Evolutionary conservation across 2,329 filamentous ascomycete species (phyloP), one percentile per base, ranked within the genome.

Genomic region (Exophiala alcalophila): DNA sequence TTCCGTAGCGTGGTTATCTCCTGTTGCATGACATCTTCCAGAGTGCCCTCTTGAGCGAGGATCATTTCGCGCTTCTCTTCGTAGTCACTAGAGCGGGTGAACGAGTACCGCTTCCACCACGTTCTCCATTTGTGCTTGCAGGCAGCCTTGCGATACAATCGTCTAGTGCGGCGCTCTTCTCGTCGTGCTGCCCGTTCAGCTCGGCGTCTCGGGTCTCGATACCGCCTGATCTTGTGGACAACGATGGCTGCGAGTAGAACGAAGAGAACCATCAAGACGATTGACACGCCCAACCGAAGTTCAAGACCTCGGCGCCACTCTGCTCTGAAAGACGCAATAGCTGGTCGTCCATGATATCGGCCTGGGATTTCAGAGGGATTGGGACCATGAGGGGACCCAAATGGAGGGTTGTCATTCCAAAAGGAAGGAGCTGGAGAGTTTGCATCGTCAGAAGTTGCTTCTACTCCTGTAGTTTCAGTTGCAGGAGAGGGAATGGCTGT

Each of bases 111-210:
- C 25, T 60, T 59, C 72, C 74, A 77, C 65, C 71, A 76, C 37
- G 69, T 66, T 23, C 66, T 64, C 65, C 72, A 70, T 27, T 68
- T 65, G 32, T 75, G 72, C 20, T 69, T 63, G 15, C 73, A 68
- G 14, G 76, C 76, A 20, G 76, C 74, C 21, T 70, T 66, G 29
- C 69, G 69, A 53, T 80, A 80, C 5, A 71, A 66, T 9, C 69
- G 65, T 8, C 65, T 71, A 19, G 70, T 73, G 20, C 68, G 64
- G 36, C 75, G 68, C 59, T 80, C 75, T 61, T 80, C 76, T 10
- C 67, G 68, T 29, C 69, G 64, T 11, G 76, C 73, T 6, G 72
- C 68, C 18, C 74, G 66, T 44, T 79, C 76, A 9, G 70, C 72
- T 44, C 71, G 69, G 20, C 66, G 69, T 21, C 73, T 69, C 16